Conservation (phyloP, 2,329 filamentous ascomycete genomes). For the Calycina marina region DNA sequence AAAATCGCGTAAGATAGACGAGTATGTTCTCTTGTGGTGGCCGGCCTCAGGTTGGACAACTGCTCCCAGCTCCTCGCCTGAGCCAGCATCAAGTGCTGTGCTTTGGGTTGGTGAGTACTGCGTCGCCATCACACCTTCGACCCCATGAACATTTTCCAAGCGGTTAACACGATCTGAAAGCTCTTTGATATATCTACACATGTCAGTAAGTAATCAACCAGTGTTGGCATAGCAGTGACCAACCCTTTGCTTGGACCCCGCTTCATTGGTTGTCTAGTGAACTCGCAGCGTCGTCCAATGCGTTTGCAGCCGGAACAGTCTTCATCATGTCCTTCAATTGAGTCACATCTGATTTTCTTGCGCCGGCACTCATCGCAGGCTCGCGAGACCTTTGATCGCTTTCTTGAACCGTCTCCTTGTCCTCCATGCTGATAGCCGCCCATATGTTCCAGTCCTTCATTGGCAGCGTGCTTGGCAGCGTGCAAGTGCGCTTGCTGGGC, state of each 20-base stretch:
- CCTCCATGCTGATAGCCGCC: conserved; percentile 30
- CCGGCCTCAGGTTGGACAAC: conserved; percentile 24
- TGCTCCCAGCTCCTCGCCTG: not conserved
- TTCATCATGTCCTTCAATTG: conserved; percentile 52
- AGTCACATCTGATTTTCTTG: conserved; percentile 85
- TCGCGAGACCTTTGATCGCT: conserved; percentile 73
- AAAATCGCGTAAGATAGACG: conserved; percentile 31
- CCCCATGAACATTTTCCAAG: conserved; percentile 51
- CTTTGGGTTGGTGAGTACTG: conserved; percentile 22
- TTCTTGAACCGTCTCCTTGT: conserved; percentile 43
- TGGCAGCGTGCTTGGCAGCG: conserved; percentile 11
- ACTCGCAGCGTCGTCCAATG: conserved; percentile 63
- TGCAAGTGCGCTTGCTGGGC: conserved; percentile 19
- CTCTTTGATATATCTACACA: conserved; percentile 70
- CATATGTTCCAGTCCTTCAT: conserved; percentile 22
- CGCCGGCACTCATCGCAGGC: conserved; percentile 81
- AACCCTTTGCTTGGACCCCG: conserved; percentile 80
- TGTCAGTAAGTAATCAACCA: conserved; percentile 8
- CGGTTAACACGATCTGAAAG: conserved; percentile 71
- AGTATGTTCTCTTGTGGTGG: conserved; percentile 32
- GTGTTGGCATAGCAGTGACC: too few relatives aligned
- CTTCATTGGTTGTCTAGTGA: conserved; percentile 79
- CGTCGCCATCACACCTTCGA: conserved; percentile 26
- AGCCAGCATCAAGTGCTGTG: too few relatives aligned
- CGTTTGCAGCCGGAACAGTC: conserved; percentile 73